Evolutionary conservation across 2,329 filamentous ascomycete genomes (phyloP), one percentile per base, ranked within the genome.

Genomic region (Monilinia polystroma): DNA sequence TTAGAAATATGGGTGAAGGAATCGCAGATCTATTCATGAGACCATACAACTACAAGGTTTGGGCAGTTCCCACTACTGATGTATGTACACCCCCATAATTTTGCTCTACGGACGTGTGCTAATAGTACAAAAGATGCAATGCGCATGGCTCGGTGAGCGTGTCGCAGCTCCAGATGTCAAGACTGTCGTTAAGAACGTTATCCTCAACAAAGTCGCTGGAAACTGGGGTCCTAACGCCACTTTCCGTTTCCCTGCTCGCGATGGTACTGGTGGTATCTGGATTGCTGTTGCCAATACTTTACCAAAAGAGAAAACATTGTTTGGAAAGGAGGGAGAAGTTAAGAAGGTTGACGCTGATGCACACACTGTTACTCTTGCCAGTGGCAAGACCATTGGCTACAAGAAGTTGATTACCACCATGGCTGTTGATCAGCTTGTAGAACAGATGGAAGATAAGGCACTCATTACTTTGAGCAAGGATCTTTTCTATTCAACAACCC

Each of bases 31-130:
- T 94, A 75, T 99, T 99, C 87, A 99, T 99, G 95, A 87, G 95
- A 75, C 95, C 95, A 65, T 99, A 99, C 86, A 99, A 99, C 87
- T 99, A 90, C 89, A 99, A 99, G 84, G 95, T 99, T 78, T 99
- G 95, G 95, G 95, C 95, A 70, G 94, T 98, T 75, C 95, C 95
- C 68, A 97, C 94, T 66, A 97, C 90, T 73, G 96, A 96, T 88
- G 92, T 96, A 85, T 47, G 70, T 51, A 10, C 2, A n/a, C 29
- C 49, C n/a, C 38, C 43, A 6, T n/a, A 4, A 45, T 14, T 45
- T 14, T 43, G 16, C 2, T n/a, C 20, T 38, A 16, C 38, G 16
- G 26, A 35, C 4, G 18, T 7, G 14, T 55, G 38, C 58, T 69
- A 51, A 69, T 59, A 18, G 18, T 35, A 14, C 23, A n/a, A 38